phyloP scores from a whole-genome alignment of 2,329 filamentous ascomycete species.

The Trichoderma atroviride region DNA sequence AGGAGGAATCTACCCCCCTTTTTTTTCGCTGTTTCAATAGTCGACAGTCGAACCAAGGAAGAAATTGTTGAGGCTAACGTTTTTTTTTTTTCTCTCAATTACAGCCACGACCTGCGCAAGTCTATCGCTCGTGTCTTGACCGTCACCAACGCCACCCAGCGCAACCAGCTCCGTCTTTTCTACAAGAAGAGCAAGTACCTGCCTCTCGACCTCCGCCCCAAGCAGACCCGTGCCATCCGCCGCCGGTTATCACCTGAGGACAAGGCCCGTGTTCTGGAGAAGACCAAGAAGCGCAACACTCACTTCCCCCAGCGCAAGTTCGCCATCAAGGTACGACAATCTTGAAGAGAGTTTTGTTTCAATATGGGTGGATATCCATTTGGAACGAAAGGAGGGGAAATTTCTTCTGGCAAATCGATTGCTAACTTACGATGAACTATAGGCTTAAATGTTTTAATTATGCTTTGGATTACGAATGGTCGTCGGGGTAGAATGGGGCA shows the following conservation, averaged over 20 bases:
- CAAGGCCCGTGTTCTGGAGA: slow-evolving; percentile 79
- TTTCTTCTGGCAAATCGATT: background rate
- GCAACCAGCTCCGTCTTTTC: slow-evolving; percentile 95
- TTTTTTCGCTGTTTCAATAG: background rate
- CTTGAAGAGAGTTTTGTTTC: background rate
- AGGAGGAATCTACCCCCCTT: slow-evolving; percentile 40
- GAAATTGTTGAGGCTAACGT: slow-evolving; percentile 33
- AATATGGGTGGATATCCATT: background rate
- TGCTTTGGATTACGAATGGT: slow-evolving; percentile 35
- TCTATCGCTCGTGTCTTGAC: slow-evolving; percentile 98
- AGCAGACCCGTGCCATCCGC: slow-evolving; percentile 97
- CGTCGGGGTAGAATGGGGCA: slow-evolving; percentile 42
- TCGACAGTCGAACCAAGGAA: background rate
- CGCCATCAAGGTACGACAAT: slow-evolving; percentile 83
- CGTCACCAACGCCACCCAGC: slow-evolving; percentile 99
- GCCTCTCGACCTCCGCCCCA: slow-evolving; percentile 95
- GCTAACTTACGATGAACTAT: background rate
- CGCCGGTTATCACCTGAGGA: slow-evolving; percentile 93
- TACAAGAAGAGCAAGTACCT: slow-evolving; percentile 99
- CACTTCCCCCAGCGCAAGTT: slow-evolving; percentile 99
- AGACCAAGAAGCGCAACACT: slow-evolving; percentile 92
- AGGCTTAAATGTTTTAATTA: slow-evolving; percentile 38
- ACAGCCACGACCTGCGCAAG: slow-evolving; percentile 97
- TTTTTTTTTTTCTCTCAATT: slow-evolving; percentile 28
- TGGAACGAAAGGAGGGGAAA: background rate